Evolutionary conservation across 768 basidiomycete genomes (phyloP).

Genomic region (Suillus weaverae): DNA sequence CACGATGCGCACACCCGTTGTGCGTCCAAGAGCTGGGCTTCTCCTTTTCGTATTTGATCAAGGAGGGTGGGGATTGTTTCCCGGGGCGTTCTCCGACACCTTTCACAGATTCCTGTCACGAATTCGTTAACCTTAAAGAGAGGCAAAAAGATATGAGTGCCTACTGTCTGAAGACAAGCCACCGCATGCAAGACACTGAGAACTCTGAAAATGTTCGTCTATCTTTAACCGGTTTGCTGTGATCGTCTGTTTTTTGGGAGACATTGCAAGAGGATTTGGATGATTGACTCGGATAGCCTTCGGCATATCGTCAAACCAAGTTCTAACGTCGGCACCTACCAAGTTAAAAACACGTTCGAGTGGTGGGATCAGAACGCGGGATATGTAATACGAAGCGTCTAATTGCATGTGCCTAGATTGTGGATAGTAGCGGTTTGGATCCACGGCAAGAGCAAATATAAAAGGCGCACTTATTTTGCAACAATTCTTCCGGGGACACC

Average conservation of each 20-base stretch:
- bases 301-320: constrained; percentile 91
- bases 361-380: constrained; percentile 82
- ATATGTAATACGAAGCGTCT: constrained; percentile 91
- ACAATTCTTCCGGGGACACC: constrained; percentile 67
- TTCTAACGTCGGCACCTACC: constrained; percentile 80
- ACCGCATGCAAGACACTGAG: constrained; percentile 71
- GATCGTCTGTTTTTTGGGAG: constrained; percentile 37
- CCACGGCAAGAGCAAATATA: neutral
- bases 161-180: constrained; percentile 53
- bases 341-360: constrained; percentile 89
- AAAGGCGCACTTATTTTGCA: constrained; percentile 56
- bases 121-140: neutral
- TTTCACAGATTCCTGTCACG: constrained; percentile 59
- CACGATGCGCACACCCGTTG: constrained; percentile 78
- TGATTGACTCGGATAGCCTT: constrained; percentile 45
- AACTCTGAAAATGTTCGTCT: constrained; percentile 72
- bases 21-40: constrained; percentile 52
- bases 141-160: neutral
- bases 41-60: constrained; percentile 52
- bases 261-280: constrained; percentile 33
- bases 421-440: neutral
- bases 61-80: constrained; percentile 58
- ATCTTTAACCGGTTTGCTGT: constrained; percentile 51
- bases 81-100: constrained; percentile 53
- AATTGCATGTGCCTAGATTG: constrained; percentile 60